A percentile compares a stretch with the other conserved stretches of the same genome.
Conservation (phyloP, 495 filamentous ascomycete genomes). For the Aspergillus campestris region DNA sequence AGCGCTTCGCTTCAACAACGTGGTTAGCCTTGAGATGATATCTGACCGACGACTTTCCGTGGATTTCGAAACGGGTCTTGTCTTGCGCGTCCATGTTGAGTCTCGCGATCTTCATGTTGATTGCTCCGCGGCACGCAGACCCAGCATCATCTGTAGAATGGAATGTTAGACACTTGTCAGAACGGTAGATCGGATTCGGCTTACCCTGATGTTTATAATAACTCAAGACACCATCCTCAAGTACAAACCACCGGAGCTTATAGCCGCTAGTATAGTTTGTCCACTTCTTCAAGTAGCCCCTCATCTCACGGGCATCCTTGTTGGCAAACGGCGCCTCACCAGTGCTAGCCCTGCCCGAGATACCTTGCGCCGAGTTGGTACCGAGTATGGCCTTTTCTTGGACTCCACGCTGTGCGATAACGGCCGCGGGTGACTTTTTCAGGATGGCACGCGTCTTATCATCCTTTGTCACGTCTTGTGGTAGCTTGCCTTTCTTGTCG, state of each 20-base stretch:
- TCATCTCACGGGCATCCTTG: slow-evolving; percentile 92
- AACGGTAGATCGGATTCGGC: neutral
- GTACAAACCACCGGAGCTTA: slow-evolving; percentile 94
- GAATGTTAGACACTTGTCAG: no score
- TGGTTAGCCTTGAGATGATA: slow-evolving; percentile 97
- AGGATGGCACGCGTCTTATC: slow-evolving; percentile 77
- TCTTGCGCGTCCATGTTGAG: slow-evolving; percentile 94
- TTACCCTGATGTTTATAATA: slow-evolving; percentile 96
- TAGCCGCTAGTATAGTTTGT: slow-evolving; percentile 96
- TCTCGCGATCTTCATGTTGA: slow-evolving; percentile 95
- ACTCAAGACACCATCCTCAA: slow-evolving; percentile 94
- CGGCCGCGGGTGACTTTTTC: slow-evolving; percentile 90
- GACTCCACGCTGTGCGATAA: slow-evolving; percentile 87
- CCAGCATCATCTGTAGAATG: slow-evolving; percentile 55
- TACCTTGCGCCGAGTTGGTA: slow-evolving; percentile 53
- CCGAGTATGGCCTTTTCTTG: slow-evolving; percentile 95
- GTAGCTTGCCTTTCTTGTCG: slow-evolving; percentile 89
- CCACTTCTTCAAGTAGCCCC: slow-evolving; percentile 98
- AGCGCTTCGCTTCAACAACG: slow-evolving; percentile 49
- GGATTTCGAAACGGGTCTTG: slow-evolving; percentile 94
- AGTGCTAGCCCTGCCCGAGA: slow-evolving; percentile 39
- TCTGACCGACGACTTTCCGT: slow-evolving; percentile 97
- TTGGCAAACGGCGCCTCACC: slow-evolving; percentile 59
- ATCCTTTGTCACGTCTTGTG: slow-evolving; percentile 96
- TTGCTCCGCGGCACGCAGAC: slow-evolving; percentile 80